Evolutionary conservation across 2,329 filamentous ascomycete genomes (phyloP).

Genomic region (Pyrenophora graminea): DNA sequence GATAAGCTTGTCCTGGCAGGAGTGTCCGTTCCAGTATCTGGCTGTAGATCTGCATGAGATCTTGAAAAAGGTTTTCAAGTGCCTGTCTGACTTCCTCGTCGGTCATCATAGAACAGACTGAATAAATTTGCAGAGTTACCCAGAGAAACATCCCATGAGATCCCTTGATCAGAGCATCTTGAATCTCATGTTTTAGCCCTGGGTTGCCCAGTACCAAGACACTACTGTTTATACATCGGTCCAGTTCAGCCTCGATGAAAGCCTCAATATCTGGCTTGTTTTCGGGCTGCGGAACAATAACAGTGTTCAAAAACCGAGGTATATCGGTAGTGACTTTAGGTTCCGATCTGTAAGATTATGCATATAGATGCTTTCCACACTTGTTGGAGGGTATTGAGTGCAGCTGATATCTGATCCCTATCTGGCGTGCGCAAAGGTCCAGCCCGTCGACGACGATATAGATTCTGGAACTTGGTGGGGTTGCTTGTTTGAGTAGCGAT

Average conservation of each 20-base stretch:
- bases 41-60: constrained; percentile 18
- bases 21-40: constrained; percentile 7
- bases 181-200: constrained; percentile 30
- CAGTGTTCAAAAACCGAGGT: no score
- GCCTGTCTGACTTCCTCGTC: constrained; percentile 43
- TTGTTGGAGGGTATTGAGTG: no score
- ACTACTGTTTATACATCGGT: constrained; percentile 19
- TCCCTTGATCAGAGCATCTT: constrained; percentile 25
- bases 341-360: no score
- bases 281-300: constrained; percentile 25
- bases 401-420: no score
- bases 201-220: constrained; percentile 30
- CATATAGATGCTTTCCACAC: no score
- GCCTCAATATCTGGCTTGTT: constrained; percentile 24
- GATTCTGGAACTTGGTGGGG: no score
- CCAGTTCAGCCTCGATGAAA: constrained; percentile 35
- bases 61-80: constrained; percentile 21
- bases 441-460: no score
- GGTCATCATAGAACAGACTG: constrained; percentile 41
- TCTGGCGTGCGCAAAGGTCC: no score
- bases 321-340: no score
- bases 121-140: constrained; percentile 29
- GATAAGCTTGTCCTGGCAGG: constrained; percentile 1
- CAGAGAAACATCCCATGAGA: constrained; percentile 36
- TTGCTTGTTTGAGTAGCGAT: no score